These are phyloP conservation scores for Globisporangium yorkense DNA, from an alignment of 352 stramenopile genomes.

Conservation along the genomic window DNA sequence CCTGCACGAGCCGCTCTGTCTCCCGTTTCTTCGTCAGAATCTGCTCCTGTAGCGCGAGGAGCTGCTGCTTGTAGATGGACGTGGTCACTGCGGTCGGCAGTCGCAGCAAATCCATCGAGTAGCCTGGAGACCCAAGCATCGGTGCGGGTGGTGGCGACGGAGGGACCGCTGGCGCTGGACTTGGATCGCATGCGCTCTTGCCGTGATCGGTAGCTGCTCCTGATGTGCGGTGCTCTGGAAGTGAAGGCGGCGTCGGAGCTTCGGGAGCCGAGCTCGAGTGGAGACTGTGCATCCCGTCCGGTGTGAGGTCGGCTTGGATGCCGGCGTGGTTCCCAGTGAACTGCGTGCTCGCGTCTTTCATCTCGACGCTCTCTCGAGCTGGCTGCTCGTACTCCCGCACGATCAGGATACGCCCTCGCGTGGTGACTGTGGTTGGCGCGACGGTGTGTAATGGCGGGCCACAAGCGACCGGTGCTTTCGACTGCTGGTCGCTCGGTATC, in stretches of 20 bases:
- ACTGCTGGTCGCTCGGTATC: neutral
- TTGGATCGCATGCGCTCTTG: neutral
- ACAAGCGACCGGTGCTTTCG: neutral
- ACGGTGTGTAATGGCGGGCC: neutral
- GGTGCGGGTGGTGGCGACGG: neutral
- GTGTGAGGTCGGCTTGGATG: constrained; percentile 59
- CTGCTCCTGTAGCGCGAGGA: constrained; percentile 50
- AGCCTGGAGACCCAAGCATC: constrained; percentile 7
- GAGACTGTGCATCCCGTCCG: constrained; percentile 50
- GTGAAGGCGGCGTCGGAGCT: neutral
- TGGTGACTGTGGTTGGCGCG: neutral
- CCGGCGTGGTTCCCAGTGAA: constrained; percentile 69
- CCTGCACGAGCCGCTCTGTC: constrained; percentile 50
- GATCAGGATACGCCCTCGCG: constrained; percentile 31
- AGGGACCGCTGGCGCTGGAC: neutral
- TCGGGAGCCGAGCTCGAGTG: neutral
- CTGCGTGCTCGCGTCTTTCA: constrained; percentile 60
- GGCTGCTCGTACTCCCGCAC: constrained; percentile 40
- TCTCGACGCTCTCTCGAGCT: constrained; percentile 23
- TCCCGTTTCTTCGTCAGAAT: constrained; percentile 65
- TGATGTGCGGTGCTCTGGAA: neutral
- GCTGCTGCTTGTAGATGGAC: constrained; percentile 66
- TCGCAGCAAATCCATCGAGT: constrained; percentile 31
- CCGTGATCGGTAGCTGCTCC: neutral
- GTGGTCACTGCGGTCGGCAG: constrained; percentile 27